Base-by-base conservation (phyloP, 768 basidiomycete species). In the Chalciporus piperatus region DNA sequence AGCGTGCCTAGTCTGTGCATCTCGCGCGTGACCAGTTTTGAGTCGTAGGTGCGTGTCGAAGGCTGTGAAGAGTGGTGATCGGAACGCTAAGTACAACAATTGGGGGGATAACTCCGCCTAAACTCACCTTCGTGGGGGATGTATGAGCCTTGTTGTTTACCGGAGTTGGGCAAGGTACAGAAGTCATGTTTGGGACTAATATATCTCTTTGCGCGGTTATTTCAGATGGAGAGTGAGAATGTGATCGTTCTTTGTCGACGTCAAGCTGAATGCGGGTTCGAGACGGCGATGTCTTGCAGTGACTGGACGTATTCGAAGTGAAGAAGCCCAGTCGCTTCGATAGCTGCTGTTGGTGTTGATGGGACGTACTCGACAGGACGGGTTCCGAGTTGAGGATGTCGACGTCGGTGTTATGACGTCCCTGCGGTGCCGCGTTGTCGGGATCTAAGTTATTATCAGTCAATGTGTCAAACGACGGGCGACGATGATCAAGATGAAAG, bases 1-100 rank as follows among this genome's bases (percentile, higher is more conserved):
- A 85, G 74, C 23, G 77, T 82, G 25, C 85, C 89, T 4, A 92
- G 79, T 30, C 90, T 80, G 61, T 91, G 88, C 88, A 92, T 91
- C 68, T 92, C 90, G 37, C 87, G 81, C 3, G 86, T 80, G 57
- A 92, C 87, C 42, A 89, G 74, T 66, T 91, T 89, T 14, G 85
- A 76, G 70, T 89, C 87, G 68, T 89, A 90, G 1, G 87, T 88
- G 19, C 88, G 83, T 20, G 80, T 77, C 64, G 86, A 80, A 10
- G 82, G 78, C 35, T 77, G 69, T 78, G 53, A 33, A 32, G 48
- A 37, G 28, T 54, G 40, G 51, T 41, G 48, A 51, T 47, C 45
- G 22, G 48, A 23, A 59, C 33, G 48, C 32, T 30, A 12, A 30
- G 6, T 23, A 48, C 33, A 14, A 55, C 23, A 9, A 48, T 27